These are phyloP conservation scores for Arthromyces matolae DNA, from an alignment of 768 basidiomycete genomes.

Conservation along the genomic window DNA sequence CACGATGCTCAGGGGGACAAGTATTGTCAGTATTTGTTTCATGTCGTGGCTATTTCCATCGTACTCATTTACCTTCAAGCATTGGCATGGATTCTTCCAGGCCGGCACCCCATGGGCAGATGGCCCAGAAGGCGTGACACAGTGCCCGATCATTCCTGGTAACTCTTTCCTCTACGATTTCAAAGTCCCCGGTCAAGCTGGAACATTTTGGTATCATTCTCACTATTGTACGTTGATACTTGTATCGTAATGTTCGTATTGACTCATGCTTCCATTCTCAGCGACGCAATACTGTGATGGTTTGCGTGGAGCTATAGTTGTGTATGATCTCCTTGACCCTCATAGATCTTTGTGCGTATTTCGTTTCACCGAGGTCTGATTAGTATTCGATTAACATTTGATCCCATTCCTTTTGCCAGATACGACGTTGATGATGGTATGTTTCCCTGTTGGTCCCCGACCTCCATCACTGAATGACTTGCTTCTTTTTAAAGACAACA, in stretches of 20 bases:
- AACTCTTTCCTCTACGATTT: constrained; percentile 5
- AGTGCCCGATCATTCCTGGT: constrained; percentile 32
- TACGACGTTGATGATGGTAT: constrained; percentile 46
- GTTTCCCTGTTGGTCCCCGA: background rate
- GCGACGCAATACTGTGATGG: constrained; percentile 5
- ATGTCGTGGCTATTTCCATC: constrained; percentile 8
- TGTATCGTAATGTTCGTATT: background rate
- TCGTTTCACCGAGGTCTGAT: background rate
- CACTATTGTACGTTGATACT: constrained; percentile 2
- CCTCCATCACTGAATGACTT: background rate
- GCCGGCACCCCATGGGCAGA: constrained; percentile 14
- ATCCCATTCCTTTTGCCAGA: constrained; percentile 5
- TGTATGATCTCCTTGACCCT: constrained; percentile 26
- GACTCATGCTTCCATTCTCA: background rate
- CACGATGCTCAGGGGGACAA: background rate
- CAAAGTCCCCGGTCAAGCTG: background rate
- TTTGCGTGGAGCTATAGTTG: background rate
- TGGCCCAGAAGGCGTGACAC: constrained; percentile 23
- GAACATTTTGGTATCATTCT: constrained; percentile 7
- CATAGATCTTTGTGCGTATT: constrained; percentile 14
- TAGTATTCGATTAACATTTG: background rate
- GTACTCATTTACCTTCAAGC: background rate
- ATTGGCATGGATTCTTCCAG: constrained; percentile 14
- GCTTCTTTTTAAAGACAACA: constrained; percentile 32
- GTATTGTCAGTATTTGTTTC: constrained; percentile 4